Percentiles rank a stretch among this genome's conserved stretches.
Conservation (phyloP, 176 grass and related monocot genomes). For the Carex kokanica region DNA sequence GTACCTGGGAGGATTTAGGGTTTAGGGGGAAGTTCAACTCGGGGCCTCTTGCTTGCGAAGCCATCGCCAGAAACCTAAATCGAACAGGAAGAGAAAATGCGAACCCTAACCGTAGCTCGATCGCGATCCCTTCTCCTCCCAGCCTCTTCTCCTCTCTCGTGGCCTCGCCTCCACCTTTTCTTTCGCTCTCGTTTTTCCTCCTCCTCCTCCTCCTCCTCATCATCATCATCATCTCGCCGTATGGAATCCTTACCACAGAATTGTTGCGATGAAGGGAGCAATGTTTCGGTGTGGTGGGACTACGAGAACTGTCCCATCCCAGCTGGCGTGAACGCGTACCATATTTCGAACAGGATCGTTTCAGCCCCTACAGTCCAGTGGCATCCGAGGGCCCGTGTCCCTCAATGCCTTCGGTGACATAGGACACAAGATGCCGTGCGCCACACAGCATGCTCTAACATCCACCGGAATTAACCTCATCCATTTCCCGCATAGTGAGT, state of each 20-base stretch:
- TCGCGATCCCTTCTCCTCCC: neutral
- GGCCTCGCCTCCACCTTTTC: neutral
- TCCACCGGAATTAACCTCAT: slow-evolving; percentile 72
- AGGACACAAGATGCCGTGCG: neutral
- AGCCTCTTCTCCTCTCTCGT: neutral
- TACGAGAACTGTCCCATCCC: slow-evolving; percentile 90
- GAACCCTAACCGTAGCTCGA: neutral
- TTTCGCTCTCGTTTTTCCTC: neutral
- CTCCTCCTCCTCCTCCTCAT: neutral
- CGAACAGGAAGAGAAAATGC: neutral
- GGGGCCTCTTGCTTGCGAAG: neutral
- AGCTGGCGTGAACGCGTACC: slow-evolving; percentile 44
- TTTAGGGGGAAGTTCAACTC: too few species aligned
- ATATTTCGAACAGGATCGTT: slow-evolving; percentile 44
- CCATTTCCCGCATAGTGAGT: slow-evolving; percentile 59
- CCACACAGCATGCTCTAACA: slow-evolving; percentile 56
- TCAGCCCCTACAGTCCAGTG: slow-evolving; percentile 62
- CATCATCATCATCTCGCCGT: neutral
- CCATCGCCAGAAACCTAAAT: neutral
- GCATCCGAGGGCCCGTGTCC: slow-evolving; percentile 66
- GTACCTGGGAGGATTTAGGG: too few species aligned
- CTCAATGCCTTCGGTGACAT: slow-evolving; percentile 89
- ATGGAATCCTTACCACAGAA: neutral
- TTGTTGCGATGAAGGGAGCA: slow-evolving; percentile 30
- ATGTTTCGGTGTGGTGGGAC: slow-evolving; percentile 93